phyloP scores from a whole-genome alignment of 2,329 filamentous ascomycete genomes.

The Ophiostoma perfectum region DNA sequence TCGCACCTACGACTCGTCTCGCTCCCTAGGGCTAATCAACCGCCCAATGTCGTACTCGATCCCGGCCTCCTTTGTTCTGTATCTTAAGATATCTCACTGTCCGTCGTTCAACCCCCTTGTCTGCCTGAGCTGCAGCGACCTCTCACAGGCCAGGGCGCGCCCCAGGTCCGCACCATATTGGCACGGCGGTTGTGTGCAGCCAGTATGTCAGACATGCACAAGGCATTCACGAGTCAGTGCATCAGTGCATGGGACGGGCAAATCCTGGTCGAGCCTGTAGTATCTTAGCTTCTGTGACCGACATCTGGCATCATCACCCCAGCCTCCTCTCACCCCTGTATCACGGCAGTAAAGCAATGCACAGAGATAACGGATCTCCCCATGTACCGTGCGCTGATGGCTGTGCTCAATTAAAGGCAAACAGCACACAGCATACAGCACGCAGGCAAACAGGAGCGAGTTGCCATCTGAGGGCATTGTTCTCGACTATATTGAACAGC shows the following conservation, averaged over 20 bases:
- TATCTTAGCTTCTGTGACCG: not conserved
- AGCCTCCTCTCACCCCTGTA: not conserved
- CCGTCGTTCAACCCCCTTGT: not conserved
- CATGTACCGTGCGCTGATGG: conserved; percentile 1
- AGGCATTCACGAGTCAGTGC: conserved; percentile 9
- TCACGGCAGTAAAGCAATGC: not conserved
- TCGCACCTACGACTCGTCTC: not conserved
- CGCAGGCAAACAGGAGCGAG: no score
- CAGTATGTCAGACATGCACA: not conserved
- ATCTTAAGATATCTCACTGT: not conserved
- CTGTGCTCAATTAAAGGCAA: not conserved
- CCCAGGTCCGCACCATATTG: not conserved
- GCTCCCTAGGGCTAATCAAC: not conserved
- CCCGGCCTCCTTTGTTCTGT: not conserved
- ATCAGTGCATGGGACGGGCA: not conserved
- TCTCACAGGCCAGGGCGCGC: not conserved
- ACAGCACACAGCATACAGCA: no score
- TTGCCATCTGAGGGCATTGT: no score
- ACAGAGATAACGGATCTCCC: not conserved
- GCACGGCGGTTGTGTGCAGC: not conserved
- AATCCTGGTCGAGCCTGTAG: no score
- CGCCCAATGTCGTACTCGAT: conserved; percentile 3
- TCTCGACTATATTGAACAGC: no score
- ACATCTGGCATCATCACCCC: not conserved
- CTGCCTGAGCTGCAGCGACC: not conserved